A percentile compares a stretch with the other conserved stretches of the same genome.
These are phyloP conservation scores for Ormosia semicastrata DNA, from an alignment of 306 rosid species.

Conservation along the genomic window DNA sequence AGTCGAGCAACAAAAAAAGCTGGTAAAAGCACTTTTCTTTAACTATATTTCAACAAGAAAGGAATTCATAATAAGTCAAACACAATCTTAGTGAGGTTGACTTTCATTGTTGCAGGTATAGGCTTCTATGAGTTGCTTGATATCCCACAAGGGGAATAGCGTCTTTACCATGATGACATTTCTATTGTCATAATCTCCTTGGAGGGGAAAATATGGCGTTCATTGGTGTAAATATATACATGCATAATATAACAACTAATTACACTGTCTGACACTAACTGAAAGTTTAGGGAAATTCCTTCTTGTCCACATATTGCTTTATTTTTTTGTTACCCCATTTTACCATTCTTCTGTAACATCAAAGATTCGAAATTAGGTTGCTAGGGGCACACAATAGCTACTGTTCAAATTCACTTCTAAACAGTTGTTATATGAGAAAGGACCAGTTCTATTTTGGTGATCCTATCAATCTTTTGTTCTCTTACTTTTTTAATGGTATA, in stretches of 20 bases:
- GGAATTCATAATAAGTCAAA: neutral
- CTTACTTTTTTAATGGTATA: neutral
- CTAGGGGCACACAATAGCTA: neutral
- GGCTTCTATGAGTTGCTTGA: slow-evolving; percentile 74
- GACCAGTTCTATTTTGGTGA: neutral
- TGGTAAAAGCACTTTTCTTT: slow-evolving; percentile 36
- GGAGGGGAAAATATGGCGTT: slow-evolving; percentile 81
- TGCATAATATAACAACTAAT: neutral
- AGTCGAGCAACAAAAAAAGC: slow-evolving; percentile 70
- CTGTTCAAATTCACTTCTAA: neutral
- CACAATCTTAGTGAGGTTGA: slow-evolving; percentile 16
- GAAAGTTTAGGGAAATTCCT: neutral
- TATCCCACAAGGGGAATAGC: slow-evolving; percentile 81
- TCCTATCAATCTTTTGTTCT: neutral
- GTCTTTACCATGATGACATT: slow-evolving; percentile 81
- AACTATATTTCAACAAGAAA: neutral
- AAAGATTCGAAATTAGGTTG: neutral
- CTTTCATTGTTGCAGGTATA: slow-evolving; percentile 51
- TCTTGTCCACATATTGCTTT: too few species aligned
- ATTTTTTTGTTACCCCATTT: neutral
- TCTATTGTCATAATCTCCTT: slow-evolving; percentile 65
- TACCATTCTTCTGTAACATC: neutral
- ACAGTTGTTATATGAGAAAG: neutral
- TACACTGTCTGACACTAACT: neutral
- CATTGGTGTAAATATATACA: slow-evolving; percentile 43